A percentile compares a stretch with the other conserved stretches of the same genome.
Conservation (phyloP, 768 basidiomycete species). For the Hortiboletus campestris region DNA sequence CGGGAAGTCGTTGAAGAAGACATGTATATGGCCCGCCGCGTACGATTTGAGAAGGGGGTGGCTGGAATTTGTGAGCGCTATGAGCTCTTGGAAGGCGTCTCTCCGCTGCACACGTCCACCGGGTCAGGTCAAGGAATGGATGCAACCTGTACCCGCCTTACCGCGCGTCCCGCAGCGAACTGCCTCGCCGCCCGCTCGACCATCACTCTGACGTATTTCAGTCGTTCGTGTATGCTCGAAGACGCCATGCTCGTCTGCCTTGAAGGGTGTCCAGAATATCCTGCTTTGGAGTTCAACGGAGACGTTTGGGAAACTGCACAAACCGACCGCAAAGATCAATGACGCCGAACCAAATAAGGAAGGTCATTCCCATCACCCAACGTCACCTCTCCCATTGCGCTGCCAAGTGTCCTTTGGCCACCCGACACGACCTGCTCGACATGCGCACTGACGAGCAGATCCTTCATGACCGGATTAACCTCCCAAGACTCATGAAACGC, state of each 20-base stretch:
- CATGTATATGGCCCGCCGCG: conserved; percentile 55
- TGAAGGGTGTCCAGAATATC: not conserved
- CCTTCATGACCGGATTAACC: conserved; percentile 66
- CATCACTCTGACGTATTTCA: conserved; percentile 29
- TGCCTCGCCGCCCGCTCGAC: conserved; percentile 45
- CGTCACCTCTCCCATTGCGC: not conserved
- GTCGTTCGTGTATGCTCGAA: conserved; percentile 17
- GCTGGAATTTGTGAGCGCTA: conserved; percentile 50
- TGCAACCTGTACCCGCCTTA: conserved; percentile 25
- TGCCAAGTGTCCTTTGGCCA: too few relatives aligned
- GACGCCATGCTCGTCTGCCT: conserved; percentile 18
- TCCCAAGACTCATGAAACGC: conserved; percentile 55
- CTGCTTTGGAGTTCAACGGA: not conserved
- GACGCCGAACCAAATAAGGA: conserved; percentile 18
- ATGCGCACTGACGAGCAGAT: conserved; percentile 33
- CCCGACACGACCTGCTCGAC: conserved; percentile 4
- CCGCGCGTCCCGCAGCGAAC: conserved; percentile 39
- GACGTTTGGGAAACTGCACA: not conserved
- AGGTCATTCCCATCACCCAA: conserved; percentile 20
- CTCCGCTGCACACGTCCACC: conserved; percentile 41
- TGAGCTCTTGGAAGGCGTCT: conserved; percentile 50
- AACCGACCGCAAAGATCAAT: conserved; percentile 15
- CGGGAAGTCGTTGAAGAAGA: conserved; percentile 64
- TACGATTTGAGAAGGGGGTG: conserved; percentile 50
- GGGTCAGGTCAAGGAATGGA: conserved; percentile 6